These are phyloP conservation scores for Trichophyton verrucosum DNA, from an alignment of 2,329 filamentous ascomycete species.

Conservation along the genomic window DNA sequence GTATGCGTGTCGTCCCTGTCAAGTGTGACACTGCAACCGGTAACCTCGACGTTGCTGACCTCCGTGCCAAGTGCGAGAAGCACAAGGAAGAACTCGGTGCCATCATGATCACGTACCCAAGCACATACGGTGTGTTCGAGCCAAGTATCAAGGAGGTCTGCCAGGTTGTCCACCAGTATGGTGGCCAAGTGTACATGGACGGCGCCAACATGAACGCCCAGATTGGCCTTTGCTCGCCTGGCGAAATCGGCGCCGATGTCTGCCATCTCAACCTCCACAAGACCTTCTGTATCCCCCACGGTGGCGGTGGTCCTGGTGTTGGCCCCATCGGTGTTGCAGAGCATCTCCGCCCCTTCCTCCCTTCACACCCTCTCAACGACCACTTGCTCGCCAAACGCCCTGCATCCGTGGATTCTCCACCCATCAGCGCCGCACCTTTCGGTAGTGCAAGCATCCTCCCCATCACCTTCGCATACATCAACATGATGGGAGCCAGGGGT, in stretches of 20 bases:
- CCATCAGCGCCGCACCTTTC: constrained; percentile 67
- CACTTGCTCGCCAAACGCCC: constrained; percentile 29
- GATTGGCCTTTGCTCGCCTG: constrained; percentile 87
- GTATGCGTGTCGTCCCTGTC: constrained; percentile 84
- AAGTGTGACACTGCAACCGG: constrained; percentile 81
- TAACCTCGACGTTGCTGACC: constrained; percentile 76
- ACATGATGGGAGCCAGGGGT: constrained; percentile 76
- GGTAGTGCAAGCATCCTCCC: constrained; percentile 85
- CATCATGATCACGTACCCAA: constrained; percentile 95
- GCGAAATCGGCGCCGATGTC: constrained; percentile 89
- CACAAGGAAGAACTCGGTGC: constrained; percentile 74
- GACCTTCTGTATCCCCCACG: constrained; percentile 97
- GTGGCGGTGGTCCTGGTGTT: constrained; percentile 84
- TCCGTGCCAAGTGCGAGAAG: constrained; percentile 79
- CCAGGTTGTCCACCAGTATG: constrained; percentile 70
- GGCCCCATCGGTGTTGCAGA: constrained; percentile 85
- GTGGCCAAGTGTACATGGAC: constrained; percentile 96
- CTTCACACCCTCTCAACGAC: constrained; percentile 53
- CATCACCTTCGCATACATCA: constrained; percentile 91
- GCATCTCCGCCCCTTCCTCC: constrained; percentile 65
- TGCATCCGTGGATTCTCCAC: constrained; percentile 40
- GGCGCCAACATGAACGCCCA: constrained; percentile 98
- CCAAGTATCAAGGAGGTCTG: constrained; percentile 76
- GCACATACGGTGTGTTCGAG: constrained; percentile 91
- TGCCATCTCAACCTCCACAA: constrained; percentile 98